Conservation (phyloP, 129 eudicot genomes). For the Arctium minus region DNA sequence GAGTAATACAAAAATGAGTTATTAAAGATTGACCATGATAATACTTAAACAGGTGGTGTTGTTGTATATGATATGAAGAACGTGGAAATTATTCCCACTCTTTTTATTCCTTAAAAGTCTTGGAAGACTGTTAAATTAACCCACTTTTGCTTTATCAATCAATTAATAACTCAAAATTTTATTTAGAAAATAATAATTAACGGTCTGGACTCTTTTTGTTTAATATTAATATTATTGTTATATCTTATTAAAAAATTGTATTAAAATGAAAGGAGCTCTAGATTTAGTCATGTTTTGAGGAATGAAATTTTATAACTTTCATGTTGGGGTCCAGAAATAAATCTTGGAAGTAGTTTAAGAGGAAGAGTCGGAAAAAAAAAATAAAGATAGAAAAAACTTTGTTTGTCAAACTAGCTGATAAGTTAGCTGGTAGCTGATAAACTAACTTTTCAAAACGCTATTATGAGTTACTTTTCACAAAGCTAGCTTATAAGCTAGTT, state of each 20-base stretch:
- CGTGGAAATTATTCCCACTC: not conserved
- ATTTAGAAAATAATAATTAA: not conserved
- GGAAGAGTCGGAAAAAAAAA: not conserved
- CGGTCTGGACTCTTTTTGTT: no score
- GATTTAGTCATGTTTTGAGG: not conserved
- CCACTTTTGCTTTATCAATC: not conserved
- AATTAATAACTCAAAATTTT: not conserved
- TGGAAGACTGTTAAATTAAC: slow-evolving; percentile 13
- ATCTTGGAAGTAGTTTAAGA: not conserved
- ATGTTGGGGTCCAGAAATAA: not conserved
- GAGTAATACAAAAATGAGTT: not conserved
- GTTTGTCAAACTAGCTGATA: no score
- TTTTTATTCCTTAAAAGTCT: not conserved
- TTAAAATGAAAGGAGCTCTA: not conserved
- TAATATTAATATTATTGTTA: no score
- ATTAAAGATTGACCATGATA: not conserved
- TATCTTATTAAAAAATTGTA: not conserved
- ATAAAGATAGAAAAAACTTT: no score
- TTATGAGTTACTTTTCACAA: no score
- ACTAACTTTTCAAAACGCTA: no score
- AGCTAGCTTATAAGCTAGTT: no score
- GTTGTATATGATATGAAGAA: not conserved
- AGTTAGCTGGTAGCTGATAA: no score
- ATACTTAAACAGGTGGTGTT: slow-evolving; percentile 1
- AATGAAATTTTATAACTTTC: not conserved